Conservation (phyloP, 2,329 filamentous ascomycete species). For the Fusarium armeniacum region DNA sequence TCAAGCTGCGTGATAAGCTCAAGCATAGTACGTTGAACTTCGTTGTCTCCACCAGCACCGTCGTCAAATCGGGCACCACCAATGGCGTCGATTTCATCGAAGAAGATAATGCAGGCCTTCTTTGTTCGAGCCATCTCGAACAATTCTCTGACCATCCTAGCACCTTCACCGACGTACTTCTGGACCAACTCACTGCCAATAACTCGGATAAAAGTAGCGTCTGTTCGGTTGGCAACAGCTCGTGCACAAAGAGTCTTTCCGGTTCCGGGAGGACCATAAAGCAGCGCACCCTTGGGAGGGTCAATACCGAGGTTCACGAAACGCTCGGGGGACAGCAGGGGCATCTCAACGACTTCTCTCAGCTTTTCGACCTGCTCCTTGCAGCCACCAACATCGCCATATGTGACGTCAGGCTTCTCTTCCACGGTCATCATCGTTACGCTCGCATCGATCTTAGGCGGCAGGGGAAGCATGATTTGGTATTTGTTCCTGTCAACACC, state of each 20-base stretch:
- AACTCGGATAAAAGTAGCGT: slow-evolving; percentile 98
- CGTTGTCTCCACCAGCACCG: slow-evolving; percentile 95
- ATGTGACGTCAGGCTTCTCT: slow-evolving; percentile 99
- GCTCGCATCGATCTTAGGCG: slow-evolving; percentile 98
- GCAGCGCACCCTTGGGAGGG: slow-evolving; percentile 94
- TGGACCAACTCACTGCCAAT: slow-evolving; percentile 98
- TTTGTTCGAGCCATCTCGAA: slow-evolving; percentile 99
- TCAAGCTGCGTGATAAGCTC: slow-evolving; percentile 97
- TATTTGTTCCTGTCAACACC: slow-evolving; percentile 99
- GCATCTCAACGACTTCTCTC: slow-evolving; percentile 98
- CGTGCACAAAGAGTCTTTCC: slow-evolving; percentile 98
- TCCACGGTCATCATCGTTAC: slow-evolving; percentile 99
- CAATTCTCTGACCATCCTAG: slow-evolving; percentile 97
- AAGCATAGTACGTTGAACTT: slow-evolving; percentile 98
- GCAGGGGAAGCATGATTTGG: slow-evolving; percentile 95
- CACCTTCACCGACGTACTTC: slow-evolving; percentile 98
- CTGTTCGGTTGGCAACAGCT: slow-evolving; percentile 97
- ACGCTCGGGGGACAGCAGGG: slow-evolving; percentile 92
- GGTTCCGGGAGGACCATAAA: slow-evolving; percentile 98
- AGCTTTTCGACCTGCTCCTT: slow-evolving; percentile 99
- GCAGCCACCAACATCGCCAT: slow-evolving; percentile 98
- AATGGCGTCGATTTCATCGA: slow-evolving; percentile 95
- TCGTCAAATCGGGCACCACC: slow-evolving; percentile 97
- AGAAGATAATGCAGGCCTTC: slow-evolving; percentile 99
- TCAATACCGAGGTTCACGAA: slow-evolving; percentile 99